phyloP scores from a whole-genome alignment of 768 basidiomycete species.

The Hebeloma cylindrosporum region DNA sequence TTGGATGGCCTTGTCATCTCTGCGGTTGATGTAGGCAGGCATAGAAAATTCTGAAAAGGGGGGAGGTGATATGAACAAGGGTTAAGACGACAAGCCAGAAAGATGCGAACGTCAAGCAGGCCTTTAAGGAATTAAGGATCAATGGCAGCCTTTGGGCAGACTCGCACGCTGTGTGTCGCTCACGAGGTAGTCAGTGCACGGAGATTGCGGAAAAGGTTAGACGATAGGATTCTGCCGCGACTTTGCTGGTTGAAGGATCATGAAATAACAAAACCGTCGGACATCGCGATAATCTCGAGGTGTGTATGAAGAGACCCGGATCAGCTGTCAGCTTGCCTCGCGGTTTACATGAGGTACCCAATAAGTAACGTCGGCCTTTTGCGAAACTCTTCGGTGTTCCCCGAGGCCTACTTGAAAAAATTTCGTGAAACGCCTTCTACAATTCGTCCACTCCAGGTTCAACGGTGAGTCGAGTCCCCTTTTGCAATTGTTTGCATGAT shows the following conservation, averaged over 20 bases:
- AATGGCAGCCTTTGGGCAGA: slow-evolving; percentile 18
- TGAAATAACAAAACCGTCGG: slow-evolving; percentile 19
- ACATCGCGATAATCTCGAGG: slow-evolving; percentile 32
- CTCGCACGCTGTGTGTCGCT: slow-evolving; percentile 38
- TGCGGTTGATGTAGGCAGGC: slow-evolving; percentile 30
- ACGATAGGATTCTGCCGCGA: slow-evolving; percentile 23
- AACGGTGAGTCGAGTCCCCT: slow-evolving; percentile 20
- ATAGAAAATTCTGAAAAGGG: slow-evolving; percentile 18
- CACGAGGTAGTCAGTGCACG: slow-evolving; percentile 41
- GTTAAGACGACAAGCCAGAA: slow-evolving; percentile 16
- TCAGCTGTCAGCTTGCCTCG: slow-evolving; percentile 37
- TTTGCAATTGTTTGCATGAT: slow-evolving; percentile 30
- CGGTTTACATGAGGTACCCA: slow-evolving; percentile 47
- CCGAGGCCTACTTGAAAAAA: slow-evolving; percentile 13
- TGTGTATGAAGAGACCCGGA: slow-evolving; percentile 25
- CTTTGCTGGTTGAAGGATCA: slow-evolving; percentile 23
- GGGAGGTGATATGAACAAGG: slow-evolving; percentile 8
- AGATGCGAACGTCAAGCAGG: slow-evolving; percentile 22
- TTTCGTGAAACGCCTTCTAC: slow-evolving; percentile 5
- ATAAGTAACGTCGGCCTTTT: no score
- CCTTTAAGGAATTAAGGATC: slow-evolving; percentile 31
- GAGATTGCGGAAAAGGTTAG: slow-evolving; percentile 30
- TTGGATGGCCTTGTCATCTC: slow-evolving; percentile 30
- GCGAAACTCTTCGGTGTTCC: slow-evolving; percentile 14
- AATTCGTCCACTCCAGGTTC: not conserved